Conservation (phyloP, 2,329 filamentous ascomycete genomes). For the Ascocoryne sarcoides region DNA sequence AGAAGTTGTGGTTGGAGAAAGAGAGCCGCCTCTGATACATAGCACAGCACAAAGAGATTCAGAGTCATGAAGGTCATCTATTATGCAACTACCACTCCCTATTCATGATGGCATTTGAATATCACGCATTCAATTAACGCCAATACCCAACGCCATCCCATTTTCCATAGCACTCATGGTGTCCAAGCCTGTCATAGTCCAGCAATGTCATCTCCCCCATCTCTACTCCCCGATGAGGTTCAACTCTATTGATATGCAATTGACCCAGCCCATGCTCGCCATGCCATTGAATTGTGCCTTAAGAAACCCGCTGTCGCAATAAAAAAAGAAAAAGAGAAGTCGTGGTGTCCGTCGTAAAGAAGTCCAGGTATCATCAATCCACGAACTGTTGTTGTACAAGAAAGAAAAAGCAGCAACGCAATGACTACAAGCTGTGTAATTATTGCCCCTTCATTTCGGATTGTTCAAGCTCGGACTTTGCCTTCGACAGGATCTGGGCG, state of each 20-base stretch:
- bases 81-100: no score
- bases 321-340: slow-evolving; percentile 1
- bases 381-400: background rate
- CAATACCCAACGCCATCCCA: slow-evolving; percentile 18
- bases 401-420: background rate
- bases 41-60: background rate
- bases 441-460: slow-evolving; percentile 10
- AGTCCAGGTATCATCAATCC: background rate
- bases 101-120: background rate
- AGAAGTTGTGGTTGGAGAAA: background rate
- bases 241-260: background rate
- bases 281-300: background rate
- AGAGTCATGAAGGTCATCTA: slow-evolving; percentile 4
- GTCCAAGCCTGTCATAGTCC: slow-evolving; percentile 5
- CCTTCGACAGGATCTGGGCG: slow-evolving; percentile 12
- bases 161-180: slow-evolving; percentile 5
- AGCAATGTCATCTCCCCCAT: slow-evolving; percentile 1
- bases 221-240: background rate
- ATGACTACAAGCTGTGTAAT: background rate
- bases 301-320: background rate
- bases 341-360: background rate
- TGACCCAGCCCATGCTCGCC: no score
- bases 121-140: slow-evolving; percentile 8
- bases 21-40: background rate
- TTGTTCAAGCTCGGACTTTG: slow-evolving; percentile 10